Base-by-base conservation (phyloP, 306 rosid genomes). In the Cucurbita moschata region DNA sequence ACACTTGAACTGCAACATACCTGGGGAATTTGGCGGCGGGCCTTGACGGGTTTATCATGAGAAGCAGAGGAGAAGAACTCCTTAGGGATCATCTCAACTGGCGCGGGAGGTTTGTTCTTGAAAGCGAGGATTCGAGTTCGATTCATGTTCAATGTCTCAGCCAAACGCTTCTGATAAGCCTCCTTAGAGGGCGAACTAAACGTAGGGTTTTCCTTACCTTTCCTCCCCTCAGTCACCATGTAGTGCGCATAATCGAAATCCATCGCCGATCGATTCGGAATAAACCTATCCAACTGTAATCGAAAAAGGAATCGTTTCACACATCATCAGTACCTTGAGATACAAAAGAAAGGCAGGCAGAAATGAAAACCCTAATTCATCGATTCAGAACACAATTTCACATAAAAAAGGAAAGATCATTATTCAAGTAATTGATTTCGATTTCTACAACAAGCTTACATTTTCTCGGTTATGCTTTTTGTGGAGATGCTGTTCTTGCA, bases 61-160 rank as follows among this genome's bases (percentile, higher is more conserved):
- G 79, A 44, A 30, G 68, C 42, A 46, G 86, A 75, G 16, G 86
- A 18, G 46, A 84, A 76, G 26, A 88, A 75, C 38, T 78, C 74
- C 12, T 59, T 81, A 4, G 95, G 92, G 54, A 86, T 57, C 39
- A 61, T 69, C 56, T 90, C 89, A 9, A 86, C 84, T 0, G 87
- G 78, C 0, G 80, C 76, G 1, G 97, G 96, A 4, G 94, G 90
- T 78, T 86, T 90, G 83, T 88, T 86, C 94, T 86, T 90, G 86
- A 88, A 86, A 21, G 96, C 95, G 69, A 90, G 86, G 71, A 88
- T 88, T 75, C 90, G 81, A 2, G 86, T 79, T 4, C 90, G 77
- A 78, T 86, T 82, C 88, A 90, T 90, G 88, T 90, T 86, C 57
- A 80, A 70, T 8, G 90, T 82, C 69, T 86, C 95, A 0, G 90